These are phyloP conservation scores for Tolypocladium endophyticum DNA, from an alignment of 2,329 filamentous ascomycete species.

Conservation along the genomic window DNA sequence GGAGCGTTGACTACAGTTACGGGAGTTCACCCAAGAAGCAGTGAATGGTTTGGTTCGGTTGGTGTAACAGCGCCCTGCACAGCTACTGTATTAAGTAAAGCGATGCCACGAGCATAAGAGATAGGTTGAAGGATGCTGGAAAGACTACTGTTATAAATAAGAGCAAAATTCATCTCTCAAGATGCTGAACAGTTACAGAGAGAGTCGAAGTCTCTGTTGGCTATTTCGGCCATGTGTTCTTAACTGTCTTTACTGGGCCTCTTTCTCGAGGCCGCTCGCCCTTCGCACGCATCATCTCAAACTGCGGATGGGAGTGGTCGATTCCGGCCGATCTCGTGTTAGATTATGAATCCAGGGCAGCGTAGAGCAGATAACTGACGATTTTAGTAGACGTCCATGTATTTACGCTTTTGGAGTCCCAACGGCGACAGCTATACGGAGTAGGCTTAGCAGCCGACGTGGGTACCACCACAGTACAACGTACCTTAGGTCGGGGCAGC, in stretches of 20 bases:
- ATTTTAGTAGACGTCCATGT: neutral
- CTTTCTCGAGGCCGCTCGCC: too few species aligned
- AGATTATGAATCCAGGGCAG: too few species aligned
- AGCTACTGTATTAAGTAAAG: too few species aligned
- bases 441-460: neutral
- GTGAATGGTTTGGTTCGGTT: neutral
- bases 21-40: slow-evolving; percentile 28
- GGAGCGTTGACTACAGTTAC: slow-evolving; percentile 49
- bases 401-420: neutral
- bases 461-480: too few species aligned
- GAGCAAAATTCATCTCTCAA: neutral
- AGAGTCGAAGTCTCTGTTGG: too few species aligned
- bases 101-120: neutral
- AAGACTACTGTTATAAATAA: neutral
- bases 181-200: neutral
- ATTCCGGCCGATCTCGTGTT: too few species aligned
- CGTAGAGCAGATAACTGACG: too few species aligned
- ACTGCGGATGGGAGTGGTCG: too few species aligned
- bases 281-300: too few species aligned
- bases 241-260: too few species aligned
- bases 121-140: neutral
- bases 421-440: neutral
- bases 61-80: neutral
- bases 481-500: too few species aligned
- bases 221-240: too few species aligned